phyloP scores from a whole-genome alignment of 176 grass and related monocot species.

The Alloteropsis semialata region DNA sequence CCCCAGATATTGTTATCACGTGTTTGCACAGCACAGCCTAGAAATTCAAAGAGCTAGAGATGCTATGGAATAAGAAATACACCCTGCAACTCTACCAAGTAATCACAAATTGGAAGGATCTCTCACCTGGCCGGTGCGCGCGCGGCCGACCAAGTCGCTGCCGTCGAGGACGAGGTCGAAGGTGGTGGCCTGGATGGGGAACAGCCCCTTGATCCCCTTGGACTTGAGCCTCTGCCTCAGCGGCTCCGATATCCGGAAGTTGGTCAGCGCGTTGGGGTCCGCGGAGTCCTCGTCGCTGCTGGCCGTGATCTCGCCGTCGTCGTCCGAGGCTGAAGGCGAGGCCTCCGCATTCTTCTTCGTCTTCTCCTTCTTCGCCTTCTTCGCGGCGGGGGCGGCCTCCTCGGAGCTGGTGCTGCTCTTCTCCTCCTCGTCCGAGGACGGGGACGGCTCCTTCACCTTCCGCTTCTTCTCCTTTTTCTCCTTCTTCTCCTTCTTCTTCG shows the following conservation, averaged over 20 bases:
- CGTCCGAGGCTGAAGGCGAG: constrained; percentile 28
- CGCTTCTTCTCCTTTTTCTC: constrained; percentile 73
- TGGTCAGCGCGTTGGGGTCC: constrained; percentile 68
- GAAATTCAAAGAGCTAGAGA: neutral
- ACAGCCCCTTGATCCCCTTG: constrained; percentile 80
- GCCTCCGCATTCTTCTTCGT: neutral
- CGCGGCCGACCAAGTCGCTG: constrained; percentile 80
- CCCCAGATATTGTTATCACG: neutral
- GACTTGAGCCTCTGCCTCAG: constrained; percentile 65
- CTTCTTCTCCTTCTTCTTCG: constrained; percentile 50
- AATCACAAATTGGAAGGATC: neutral
- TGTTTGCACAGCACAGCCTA: neutral
- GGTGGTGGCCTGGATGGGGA: constrained; percentile 94
- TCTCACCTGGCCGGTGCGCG: constrained; percentile 88
- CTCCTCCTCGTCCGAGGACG: constrained; percentile 39
- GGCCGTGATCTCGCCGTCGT: constrained; percentile 56
- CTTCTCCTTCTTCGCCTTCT: constrained; percentile 55
- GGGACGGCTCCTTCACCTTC: constrained; percentile 41
- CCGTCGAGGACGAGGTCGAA: constrained; percentile 87
- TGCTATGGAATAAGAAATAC: neutral
- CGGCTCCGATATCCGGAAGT: constrained; percentile 78
- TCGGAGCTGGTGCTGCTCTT: constrained; percentile 60
- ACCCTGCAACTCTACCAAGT: neutral
- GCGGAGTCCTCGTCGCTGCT: constrained; percentile 59
- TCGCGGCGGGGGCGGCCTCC: constrained; percentile 20